Percentiles rank a stretch among this genome's conserved stretches.
phyloP scores from a whole-genome alignment of 768 basidiomycete species.

The Floccularia luteovirens region DNA sequence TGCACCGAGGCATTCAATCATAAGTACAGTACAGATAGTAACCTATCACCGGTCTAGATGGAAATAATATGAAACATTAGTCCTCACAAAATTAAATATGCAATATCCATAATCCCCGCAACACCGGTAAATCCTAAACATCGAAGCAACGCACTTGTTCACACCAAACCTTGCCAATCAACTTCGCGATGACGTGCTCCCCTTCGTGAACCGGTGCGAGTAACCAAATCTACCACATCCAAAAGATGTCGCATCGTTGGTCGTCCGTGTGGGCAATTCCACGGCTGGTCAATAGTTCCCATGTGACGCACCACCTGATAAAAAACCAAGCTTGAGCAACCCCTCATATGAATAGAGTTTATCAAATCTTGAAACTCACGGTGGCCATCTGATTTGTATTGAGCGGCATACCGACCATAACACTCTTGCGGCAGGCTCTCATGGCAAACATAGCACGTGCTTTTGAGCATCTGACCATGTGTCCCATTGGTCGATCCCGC shows the following conservation, averaged over 20 bases:
- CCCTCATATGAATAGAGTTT: too few relatives aligned
- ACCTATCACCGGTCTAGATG: too few relatives aligned
- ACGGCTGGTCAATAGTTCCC: constrained; percentile 80
- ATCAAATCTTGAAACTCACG: constrained; percentile 43
- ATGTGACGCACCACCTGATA: constrained; percentile 68
- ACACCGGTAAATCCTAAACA: too few relatives aligned
- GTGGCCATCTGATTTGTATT: constrained; percentile 70
- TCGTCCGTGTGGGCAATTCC: constrained; percentile 85
- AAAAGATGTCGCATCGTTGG: constrained; percentile 77
- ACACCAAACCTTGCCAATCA: constrained; percentile 17
- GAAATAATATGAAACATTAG: too few relatives aligned
- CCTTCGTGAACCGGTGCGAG: not conserved
- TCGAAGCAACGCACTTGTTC: not conserved
- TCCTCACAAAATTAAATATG: too few relatives aligned
- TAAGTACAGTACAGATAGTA: too few relatives aligned
- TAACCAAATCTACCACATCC: constrained; percentile 29
- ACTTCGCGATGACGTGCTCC: constrained; percentile 14
- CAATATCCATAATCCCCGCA: too few relatives aligned
- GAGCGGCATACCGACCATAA: constrained; percentile 91
- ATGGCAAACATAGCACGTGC: constrained; percentile 94
- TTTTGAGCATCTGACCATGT: constrained; percentile 90
- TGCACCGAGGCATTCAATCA: too few relatives aligned
- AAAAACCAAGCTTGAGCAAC: too few relatives aligned
- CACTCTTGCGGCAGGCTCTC: constrained; percentile 91
- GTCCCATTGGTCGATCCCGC: constrained; percentile 66